Conservation (phyloP, 257 asterid species). For the Solanum paucissectum region DNA sequence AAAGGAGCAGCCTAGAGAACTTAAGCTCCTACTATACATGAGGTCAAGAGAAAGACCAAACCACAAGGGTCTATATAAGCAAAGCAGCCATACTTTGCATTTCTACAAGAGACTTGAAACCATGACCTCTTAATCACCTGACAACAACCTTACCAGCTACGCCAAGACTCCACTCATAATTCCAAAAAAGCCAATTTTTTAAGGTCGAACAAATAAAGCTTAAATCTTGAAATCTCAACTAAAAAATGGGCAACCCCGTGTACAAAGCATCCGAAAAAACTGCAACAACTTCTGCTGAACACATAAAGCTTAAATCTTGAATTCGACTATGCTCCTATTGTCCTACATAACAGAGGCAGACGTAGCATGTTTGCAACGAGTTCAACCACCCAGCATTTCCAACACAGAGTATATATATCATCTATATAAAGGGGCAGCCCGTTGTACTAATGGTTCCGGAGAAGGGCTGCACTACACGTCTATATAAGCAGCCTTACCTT, state of each 20-base stretch:
- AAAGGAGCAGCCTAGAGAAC: neutral
- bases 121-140: neutral
- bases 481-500: neutral
- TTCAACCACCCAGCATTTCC: neutral
- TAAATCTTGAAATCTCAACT: neutral
- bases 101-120: neutral
- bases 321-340: neutral
- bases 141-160: neutral
- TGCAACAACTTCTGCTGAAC: neutral
- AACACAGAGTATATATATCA: neutral
- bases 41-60: neutral
- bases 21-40: neutral
- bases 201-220: neutral
- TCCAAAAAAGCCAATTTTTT: neutral
- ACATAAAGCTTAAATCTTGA: neutral
- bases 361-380: neutral
- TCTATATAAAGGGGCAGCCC: neutral
- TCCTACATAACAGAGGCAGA: neutral
- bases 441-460: neutral
- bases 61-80: neutral
- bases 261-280: neutral
- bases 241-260: neutral
- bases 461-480: neutral
- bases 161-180: neutral
- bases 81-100: too few species aligned